Evolutionary conservation across 768 basidiomycete species (phyloP), one percentile per base, ranked within the genome.

Genomic region (Naematelia aurantialba): DNA sequence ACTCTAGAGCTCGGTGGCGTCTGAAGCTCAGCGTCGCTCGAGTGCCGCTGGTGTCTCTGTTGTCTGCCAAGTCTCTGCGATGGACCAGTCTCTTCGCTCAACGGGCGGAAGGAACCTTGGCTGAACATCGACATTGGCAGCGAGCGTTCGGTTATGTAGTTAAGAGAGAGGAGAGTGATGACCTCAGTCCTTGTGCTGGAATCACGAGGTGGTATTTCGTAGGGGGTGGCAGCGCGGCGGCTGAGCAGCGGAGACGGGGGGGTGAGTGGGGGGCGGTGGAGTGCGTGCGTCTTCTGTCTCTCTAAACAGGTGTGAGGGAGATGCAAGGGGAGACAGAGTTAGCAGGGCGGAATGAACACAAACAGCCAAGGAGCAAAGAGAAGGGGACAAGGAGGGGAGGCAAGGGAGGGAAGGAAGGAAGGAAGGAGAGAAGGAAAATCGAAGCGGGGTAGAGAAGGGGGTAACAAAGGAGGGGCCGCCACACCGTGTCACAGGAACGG

Each of bases 71-170:
- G 34, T 8, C 34, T 39, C 17, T 39, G 34, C 17, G 8, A 17
- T 8, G 34, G 8, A 8, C 17, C 34, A 8, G 53, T 21, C 21
- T 44, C 21, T 17, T 63, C 56, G 34, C 58, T 48, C 12, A 61
- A 30, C 2, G 62, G 60, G 19, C 62, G 59, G 55, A 67, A 67
- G n/a, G 61, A 57, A 51, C 54, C 56, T 42, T 61, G 62, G 30
- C 59, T 58, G 66, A 67, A 67, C 59, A 67, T 67, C 44, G 56
- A 58, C 56, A 58, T 58, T 47, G n/a, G n/a, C n/a, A n/a, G n/a
- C n/a, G n/a, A n/a, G n/a, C n/a, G n/a, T n/a, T n/a, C n/a, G n/a
- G n/a, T n/a, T n/a, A n/a, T n/a, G n/a, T n/a, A n/a, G n/a, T n/a
- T n/a, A n/a, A n/a, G n/a, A n/a, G n/a, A n/a, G n/a, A n/a, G n/a